Conservation (phyloP, 2,329 filamentous ascomycete genomes). For the Monosporascus sp. region DNA sequence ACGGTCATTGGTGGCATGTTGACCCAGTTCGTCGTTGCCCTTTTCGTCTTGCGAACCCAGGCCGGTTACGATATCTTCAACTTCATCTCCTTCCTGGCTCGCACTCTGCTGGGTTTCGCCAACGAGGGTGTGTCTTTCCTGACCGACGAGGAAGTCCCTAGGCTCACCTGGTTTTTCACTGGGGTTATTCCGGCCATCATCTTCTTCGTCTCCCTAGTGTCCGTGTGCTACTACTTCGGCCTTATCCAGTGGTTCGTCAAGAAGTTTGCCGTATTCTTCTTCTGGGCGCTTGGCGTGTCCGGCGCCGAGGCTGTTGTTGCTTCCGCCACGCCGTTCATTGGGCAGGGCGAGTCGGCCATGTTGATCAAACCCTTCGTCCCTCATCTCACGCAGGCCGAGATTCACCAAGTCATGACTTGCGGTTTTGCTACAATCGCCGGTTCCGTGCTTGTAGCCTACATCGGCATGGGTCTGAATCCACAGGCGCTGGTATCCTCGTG, state of each 20-base stretch:
- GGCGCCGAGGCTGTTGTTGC: constrained; percentile 92
- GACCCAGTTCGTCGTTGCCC: constrained; percentile 77
- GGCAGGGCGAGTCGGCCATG: constrained; percentile 91
- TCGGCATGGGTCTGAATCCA: constrained; percentile 74
- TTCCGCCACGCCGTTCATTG: constrained; percentile 88
- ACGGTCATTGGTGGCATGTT: constrained; percentile 87
- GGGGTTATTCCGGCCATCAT: constrained; percentile 85
- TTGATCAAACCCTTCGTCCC: constrained; percentile 82
- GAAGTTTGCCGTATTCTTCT: constrained; percentile 87
- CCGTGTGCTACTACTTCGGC: constrained; percentile 76
- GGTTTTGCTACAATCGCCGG: constrained; percentile 92
- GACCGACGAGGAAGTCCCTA: constrained; percentile 40
- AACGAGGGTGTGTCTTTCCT: constrained; percentile 69
- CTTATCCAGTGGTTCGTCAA: constrained; percentile 83
- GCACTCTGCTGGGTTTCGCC: constrained; percentile 71
- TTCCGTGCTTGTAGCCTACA: constrained; percentile 80
- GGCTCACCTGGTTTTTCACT: constrained; percentile 64
- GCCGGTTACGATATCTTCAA: constrained; percentile 88
- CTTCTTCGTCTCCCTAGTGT: constrained; percentile 92
- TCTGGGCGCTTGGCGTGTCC: constrained; percentile 81
- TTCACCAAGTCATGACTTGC: constrained; percentile 89
- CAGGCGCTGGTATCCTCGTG: constrained; percentile 86
- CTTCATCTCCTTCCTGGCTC: constrained; percentile 74
- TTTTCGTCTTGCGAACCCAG: constrained; percentile 78
- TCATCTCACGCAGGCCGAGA: constrained; percentile 78